A percentile compares a stretch with the other conserved stretches of the same genome.
phyloP scores from a whole-genome alignment of 371 early-diverging fungal genomes.

The Mortierella sp. region DNA sequence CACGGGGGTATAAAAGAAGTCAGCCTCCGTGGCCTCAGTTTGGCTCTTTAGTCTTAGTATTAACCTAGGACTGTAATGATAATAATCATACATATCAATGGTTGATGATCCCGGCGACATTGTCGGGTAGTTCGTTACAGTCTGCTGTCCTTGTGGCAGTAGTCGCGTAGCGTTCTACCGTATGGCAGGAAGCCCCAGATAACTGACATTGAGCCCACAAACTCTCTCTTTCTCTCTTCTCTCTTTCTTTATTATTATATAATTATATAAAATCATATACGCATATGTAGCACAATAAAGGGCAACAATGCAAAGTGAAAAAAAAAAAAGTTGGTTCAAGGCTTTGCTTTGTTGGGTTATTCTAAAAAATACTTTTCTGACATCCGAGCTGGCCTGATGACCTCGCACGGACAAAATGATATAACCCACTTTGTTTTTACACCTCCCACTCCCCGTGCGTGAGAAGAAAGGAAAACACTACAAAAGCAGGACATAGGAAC shows the following conservation, averaged over 20 bases:
- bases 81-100: slow-evolving; percentile 59
- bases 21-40: slow-evolving; percentile 34
- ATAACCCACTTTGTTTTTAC: neutral
- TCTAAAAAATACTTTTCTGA: neutral
- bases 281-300: neutral
- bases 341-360: no score
- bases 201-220: slow-evolving; percentile 49
- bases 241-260: neutral
- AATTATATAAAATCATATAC: neutral
- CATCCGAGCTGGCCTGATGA: slow-evolving; percentile 3
- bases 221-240: neutral
- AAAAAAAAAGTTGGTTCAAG: no score
- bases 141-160: slow-evolving; percentile 16
- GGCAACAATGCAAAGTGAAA: no score
- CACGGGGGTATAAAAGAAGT: slow-evolving; percentile 33
- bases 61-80: slow-evolving; percentile 58
- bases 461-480: neutral
- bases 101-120: slow-evolving; percentile 55
- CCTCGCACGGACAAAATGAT: neutral
- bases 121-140: slow-evolving; percentile 32
- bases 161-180: slow-evolving; percentile 14
- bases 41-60: slow-evolving; percentile 56
- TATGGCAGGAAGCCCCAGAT: slow-evolving; percentile 51
- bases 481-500: neutral
- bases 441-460: neutral